Base-by-base conservation (phyloP, 805 yeast genomes). In the Maudiozyma serrabonitensis region DNA sequence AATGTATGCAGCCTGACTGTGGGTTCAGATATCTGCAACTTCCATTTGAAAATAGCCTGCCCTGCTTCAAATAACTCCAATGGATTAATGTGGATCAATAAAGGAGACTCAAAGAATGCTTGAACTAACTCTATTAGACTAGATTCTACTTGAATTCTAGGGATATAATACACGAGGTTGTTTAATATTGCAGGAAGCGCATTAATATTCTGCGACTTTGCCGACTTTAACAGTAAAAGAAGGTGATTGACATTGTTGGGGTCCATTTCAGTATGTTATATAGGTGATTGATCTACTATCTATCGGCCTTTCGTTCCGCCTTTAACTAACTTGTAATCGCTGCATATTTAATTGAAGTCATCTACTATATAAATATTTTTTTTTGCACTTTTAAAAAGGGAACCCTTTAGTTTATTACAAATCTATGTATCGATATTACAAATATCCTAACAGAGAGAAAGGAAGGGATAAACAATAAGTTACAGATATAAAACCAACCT, bases 21-120 rank as follows among this genome's bases (percentile, higher is more conserved):
- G 1, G 69, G 69, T 44, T 64, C 69, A 15, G 68, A 64, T 3
- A 65, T 61, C 35, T 60, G 56, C 19, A 64, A 47, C 46, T 65
- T 65, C 64, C 66, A 62, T 4, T 52, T 49, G 9, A 59, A 54
- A 11, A 64, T 55, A 7, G 58, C 55, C 38, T 56, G 57, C 1
- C 54, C 45, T 45, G 55, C 47, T 18, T 59, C 58, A 23, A 53
- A 53, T 7, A 61, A 35, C 32, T 48, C 46, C 8, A 53, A 45
- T 1, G 54, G 44, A 28, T 56, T 57, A 6, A 32, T 21, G 4
- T 47, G 23, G 1, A 28, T 38, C 53, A 55, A 51, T 13, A 46
- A 19, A 8, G 45, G 19, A 6, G 60, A 53, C 18, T 50, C 50
- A 37, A 62, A 52, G 3, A 58, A 34, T 5, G 57, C 48, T 26